Conservation (phyloP, 306 rosid genomes). For the Ziziphus jujuba region DNA sequence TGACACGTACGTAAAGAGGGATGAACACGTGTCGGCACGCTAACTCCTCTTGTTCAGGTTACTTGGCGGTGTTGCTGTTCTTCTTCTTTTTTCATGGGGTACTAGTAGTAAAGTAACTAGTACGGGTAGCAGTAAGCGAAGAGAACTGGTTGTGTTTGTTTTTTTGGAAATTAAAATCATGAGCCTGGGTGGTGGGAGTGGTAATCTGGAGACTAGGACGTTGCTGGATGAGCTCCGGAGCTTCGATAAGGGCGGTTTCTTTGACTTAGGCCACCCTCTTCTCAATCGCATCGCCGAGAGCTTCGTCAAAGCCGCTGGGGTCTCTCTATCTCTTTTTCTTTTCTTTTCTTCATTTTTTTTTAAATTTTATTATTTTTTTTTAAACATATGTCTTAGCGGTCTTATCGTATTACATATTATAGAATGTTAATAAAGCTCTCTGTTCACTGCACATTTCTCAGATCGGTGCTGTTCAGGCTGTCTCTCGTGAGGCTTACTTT, state of each 20-base stretch:
- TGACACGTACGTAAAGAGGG: conserved; percentile 28
- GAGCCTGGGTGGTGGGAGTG: conserved; percentile 30
- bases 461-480: conserved; percentile 90
- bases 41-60: neutral
- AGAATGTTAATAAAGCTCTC: neutral
- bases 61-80: too few relatives aligned
- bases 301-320: conserved; percentile 85
- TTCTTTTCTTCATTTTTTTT: neutral
- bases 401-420: too few relatives aligned
- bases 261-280: conserved; percentile 92
- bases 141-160: neutral
- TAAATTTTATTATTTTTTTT: too few relatives aligned
- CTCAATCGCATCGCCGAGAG: conserved; percentile 78
- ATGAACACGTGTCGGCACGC: conserved; percentile 41
- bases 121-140: neutral
- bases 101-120: neutral
- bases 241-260: conserved; percentile 52
- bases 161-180: neutral
- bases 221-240: conserved; percentile 53
- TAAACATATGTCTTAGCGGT: too few relatives aligned
- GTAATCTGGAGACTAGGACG: conserved; percentile 46
- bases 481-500: conserved; percentile 78
- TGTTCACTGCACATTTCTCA: conserved; percentile 16
- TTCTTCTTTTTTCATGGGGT: neutral
- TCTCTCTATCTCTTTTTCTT: conserved; percentile 4